Conservation (phyloP, 352 stramenopile species). For the Globisporangium echinulatum region DNA sequence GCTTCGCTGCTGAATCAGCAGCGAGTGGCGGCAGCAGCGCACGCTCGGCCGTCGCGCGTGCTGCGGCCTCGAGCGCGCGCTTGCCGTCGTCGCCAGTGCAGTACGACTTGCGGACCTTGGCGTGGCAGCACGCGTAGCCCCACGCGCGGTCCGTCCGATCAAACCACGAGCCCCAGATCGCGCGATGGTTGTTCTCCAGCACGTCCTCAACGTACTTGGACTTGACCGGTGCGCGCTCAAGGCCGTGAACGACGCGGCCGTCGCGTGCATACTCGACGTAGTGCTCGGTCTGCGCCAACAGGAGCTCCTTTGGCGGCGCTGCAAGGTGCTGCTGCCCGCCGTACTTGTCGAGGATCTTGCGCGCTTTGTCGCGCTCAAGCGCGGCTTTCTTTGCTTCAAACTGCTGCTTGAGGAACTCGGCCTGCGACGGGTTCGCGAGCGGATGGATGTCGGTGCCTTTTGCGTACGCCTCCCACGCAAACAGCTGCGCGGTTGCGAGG, state of each 20-base stretch:
- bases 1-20: too few relatives aligned
- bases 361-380: constrained; percentile 59
- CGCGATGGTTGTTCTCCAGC: constrained; percentile 94
- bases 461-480: constrained; percentile 92
- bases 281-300: constrained; percentile 85
- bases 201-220: constrained; percentile 99
- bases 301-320: constrained; percentile 67
- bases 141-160: constrained; percentile 91
- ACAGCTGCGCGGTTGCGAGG: constrained; percentile 93
- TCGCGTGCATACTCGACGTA: constrained; percentile 94
- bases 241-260: constrained; percentile 81
- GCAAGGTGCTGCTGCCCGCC: constrained; percentile 90
- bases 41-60: constrained; percentile 38
- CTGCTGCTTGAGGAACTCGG: constrained; percentile 95
- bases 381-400: constrained; percentile 73
- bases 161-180: constrained; percentile 98
- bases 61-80: constrained; percentile 79
- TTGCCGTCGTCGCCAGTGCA: constrained; percentile 93
- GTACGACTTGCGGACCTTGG: constrained; percentile 92
- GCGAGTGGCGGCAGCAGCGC: constrained; percentile 31
- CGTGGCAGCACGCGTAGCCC: constrained; percentile 98
- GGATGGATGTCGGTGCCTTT: constrained; percentile 92
- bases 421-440: constrained; percentile 94
- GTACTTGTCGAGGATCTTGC: constrained; percentile 94
- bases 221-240: constrained; percentile 72